Base-by-base conservation (phyloP, 371 early-diverging fungal genomes). In the Lichtheimia ramosa region DNA sequence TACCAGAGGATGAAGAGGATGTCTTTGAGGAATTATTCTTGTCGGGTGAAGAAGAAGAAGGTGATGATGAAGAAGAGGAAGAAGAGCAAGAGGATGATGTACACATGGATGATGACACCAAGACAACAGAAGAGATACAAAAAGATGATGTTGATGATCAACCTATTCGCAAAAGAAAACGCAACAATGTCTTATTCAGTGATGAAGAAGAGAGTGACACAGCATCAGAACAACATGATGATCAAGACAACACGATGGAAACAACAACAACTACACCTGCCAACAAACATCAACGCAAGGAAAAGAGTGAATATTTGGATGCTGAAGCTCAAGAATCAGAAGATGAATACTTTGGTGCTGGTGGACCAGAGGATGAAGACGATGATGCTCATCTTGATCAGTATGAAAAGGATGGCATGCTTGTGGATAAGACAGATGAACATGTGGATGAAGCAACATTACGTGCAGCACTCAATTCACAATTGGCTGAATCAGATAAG, bases 321-420 rank as follows among this genome's bases (percentile, higher is more conserved):
- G 74, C 73, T 39, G 81, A 81, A 69, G 81, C 81, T 13, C 72
- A 73, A 41, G 81, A 75, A 62, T 69, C 69, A n/a, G 81, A 81
- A 24, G 81, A 81, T 16, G 81, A 81, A 46, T 77, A 57, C 62
- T 77, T 65, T 68, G 77, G 75, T 8, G 61, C 63, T 2, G 81
- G 73, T 54, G 81, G 81, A 21, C 52, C 62, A 3, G 80, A 79
- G 41, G 50, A 43, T 43, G 59, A 59, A 5, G 54, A 61, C 28
- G 5, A 66, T 5, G 65, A 64, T 13, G 75, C 75, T 21, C 61
- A 71, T 43, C 48, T 75, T 27, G 77, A 81, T 59, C 66, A 70
- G 51, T 81, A 61, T 62, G 77, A 75, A 27, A 58, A 77, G 15
- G 81, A 81, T 64, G 77, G 62, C 25, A 53, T 77, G 51, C 50